Evolutionary conservation across 2,329 filamentous ascomycete genomes (phyloP).

Genomic region (Colletotrichum sidae): DNA sequence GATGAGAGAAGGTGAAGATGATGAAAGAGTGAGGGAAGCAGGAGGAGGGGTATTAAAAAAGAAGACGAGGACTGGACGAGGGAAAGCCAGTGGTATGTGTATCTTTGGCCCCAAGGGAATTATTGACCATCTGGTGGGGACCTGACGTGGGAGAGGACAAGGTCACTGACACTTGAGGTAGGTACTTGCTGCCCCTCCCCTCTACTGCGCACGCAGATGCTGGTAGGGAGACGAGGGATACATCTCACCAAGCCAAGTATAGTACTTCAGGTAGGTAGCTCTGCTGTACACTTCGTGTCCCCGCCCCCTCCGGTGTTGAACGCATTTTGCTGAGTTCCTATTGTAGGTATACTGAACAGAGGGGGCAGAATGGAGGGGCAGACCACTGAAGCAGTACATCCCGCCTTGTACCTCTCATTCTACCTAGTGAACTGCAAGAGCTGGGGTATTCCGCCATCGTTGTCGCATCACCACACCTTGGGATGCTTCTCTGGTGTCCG

Average conservation of each 20-base stretch:
- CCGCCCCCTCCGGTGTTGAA: too few species aligned
- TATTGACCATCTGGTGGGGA: conserved; percentile 38
- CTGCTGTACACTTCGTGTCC: too few species aligned
- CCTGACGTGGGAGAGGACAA: conserved; percentile 36
- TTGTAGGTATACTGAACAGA: background rate
- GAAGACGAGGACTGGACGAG: conserved; percentile 16
- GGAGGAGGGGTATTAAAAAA: conserved; percentile 13
- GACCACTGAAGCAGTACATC: conserved; percentile 17
- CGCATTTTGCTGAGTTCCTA: too few species aligned
- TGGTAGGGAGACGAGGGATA: too few species aligned
- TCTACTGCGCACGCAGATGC: too few species aligned
- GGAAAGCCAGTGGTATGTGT: conserved; percentile 37
- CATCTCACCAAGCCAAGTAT: too few species aligned
- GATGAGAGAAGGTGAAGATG: conserved; percentile 39
- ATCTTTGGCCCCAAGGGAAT: conserved; percentile 33
- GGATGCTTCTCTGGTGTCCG: conserved; percentile 5
- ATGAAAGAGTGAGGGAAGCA: conserved; percentile 14
- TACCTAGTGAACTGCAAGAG: background rate
- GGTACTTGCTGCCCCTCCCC: too few species aligned
- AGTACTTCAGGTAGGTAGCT: too few species aligned
- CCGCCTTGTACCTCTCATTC: background rate
- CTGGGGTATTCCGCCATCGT: too few species aligned
- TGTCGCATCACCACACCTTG: conserved; percentile 6
- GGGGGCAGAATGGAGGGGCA: conserved; percentile 10
- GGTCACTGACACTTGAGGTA: background rate